Percentiles rank a stretch among this genome's conserved stretches.
Conservation (phyloP, 352 stramenopile genomes). For the Pythium pyrilobum region DNA sequence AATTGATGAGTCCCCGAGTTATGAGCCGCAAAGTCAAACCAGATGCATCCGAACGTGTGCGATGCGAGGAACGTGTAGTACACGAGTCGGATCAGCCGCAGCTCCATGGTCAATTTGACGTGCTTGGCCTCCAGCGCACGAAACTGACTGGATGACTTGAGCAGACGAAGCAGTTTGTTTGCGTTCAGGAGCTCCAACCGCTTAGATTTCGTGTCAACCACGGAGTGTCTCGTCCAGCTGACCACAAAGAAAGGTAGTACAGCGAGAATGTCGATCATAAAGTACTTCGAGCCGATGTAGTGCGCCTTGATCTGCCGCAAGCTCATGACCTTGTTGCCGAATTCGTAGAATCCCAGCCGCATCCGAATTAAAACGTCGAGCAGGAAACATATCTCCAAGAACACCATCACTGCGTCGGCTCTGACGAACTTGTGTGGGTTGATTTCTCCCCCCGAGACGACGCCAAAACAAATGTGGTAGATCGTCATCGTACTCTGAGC, state of each 20-base stretch:
- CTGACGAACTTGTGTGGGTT: conserved; percentile 11
- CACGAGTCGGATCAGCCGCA: conserved; percentile 44
- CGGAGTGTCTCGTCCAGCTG: conserved; percentile 33
- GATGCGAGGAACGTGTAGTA: conserved; percentile 39
- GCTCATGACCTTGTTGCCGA: conserved; percentile 69
- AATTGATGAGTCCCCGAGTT: background rate
- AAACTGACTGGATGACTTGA: conserved; percentile 23
- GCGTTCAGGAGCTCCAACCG: conserved; percentile 33
- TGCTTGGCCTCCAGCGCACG: conserved; percentile 33
- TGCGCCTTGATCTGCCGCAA: conserved; percentile 25
- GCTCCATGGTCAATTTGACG: conserved; percentile 31
- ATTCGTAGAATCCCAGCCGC: conserved; percentile 53
- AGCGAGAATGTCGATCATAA: conserved; percentile 29
- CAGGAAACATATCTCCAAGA: conserved; percentile 39
- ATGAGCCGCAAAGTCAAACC: conserved; percentile 50
- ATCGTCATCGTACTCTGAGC: conserved; percentile 38
- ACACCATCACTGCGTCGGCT: conserved; percentile 26
- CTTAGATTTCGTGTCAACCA: background rate
- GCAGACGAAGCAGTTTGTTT: conserved; percentile 50
- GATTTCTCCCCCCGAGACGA: background rate
- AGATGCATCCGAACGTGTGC: conserved; percentile 49
- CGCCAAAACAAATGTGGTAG: conserved; percentile 46
- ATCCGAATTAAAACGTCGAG: conserved; percentile 44
- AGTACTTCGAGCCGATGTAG: conserved; percentile 33
- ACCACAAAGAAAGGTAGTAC: conserved; percentile 37